These are phyloP conservation scores for Daldinia childiae DNA, from an alignment of 495 filamentous ascomycete genomes.

Conservation along the genomic window DNA sequence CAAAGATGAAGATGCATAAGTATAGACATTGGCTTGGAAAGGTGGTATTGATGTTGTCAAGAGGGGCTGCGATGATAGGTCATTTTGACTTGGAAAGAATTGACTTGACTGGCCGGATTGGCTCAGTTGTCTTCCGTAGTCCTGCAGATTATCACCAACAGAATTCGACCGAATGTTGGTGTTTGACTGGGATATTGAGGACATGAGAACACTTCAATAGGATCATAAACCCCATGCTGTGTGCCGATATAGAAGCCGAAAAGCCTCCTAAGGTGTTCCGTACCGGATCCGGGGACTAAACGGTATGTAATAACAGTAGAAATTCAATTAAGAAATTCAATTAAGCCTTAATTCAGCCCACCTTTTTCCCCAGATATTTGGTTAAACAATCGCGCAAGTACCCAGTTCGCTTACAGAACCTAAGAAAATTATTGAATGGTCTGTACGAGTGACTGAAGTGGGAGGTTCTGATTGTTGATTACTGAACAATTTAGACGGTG, in stretches of 20 bases:
- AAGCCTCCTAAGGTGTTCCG: conserved; percentile 11
- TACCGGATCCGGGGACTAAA: conserved; percentile 8
- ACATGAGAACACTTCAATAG: conserved; percentile 21
- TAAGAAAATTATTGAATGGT: background rate
- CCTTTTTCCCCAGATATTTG: background rate
- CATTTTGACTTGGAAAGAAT: conserved; percentile 6
- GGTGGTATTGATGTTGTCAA: conserved; percentile 18
- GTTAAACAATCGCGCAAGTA: background rate
- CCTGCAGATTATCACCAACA: conserved; percentile 15
- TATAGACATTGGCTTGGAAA: conserved; percentile 19
- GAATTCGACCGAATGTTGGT: conserved; percentile 4
- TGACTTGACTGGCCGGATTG: conserved; percentile 4
- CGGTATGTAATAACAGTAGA: background rate
- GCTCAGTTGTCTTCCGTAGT: background rate
- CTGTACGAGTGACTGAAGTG: conserved; percentile 1
- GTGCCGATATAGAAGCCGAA: conserved; percentile 12
- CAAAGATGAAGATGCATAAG: background rate
- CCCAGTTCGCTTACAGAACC: background rate
- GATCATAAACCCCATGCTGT: conserved; percentile 29
- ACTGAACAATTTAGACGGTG: conserved; percentile 26
- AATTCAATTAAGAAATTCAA: background rate
- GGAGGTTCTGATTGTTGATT: conserved; percentile 27
- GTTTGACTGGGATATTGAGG: conserved; percentile 26
- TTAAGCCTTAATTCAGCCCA: background rate
- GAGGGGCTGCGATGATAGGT: conserved; percentile 17